Evolutionary conservation across 495 filamentous ascomycete genomes (phyloP), one percentile per base, ranked within the genome.

Genomic region (Recurvomyces mirabilis): DNA sequence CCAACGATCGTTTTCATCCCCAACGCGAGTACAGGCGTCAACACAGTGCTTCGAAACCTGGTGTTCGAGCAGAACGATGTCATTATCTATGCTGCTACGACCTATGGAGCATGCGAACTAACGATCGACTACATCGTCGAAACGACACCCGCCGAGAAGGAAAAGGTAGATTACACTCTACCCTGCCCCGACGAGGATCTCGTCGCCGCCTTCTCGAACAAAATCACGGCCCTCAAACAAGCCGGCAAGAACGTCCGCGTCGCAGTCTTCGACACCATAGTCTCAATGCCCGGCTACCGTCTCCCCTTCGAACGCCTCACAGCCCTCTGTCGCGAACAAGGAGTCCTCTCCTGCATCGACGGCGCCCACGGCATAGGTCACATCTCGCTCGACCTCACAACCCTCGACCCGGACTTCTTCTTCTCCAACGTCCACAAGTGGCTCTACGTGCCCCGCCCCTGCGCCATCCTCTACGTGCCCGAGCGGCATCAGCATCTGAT

Each of bases 351-450:
- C 52, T 57, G 79, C 17, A 63, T 94, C n/a, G 87, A 94, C 54
- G 87, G 69, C 2, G 87, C 86, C 3, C 87, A 94, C 58, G 81
- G 82, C 4, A 65, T 93, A 24, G 88, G 88, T 0, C 78, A 87
- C 42, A 71, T 94, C 15, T 65, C 66, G 1, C 62, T 95, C 13
- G 70, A 87, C 51, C 64, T 94, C 17, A 53, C 53, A 0, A 57
- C 49, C 18, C 59, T 85, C n/a, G 68, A 79, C 26, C 77, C 83
- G 0, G 87, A 95, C 50, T 95, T 94, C 61, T 78, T 93, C 49
- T 72, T 85, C 7, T 77, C 68, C 18, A 94, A 94, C 57, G 77
- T 75, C 52, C 85, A 95, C 63, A 96, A 95, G 74, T 96, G 89
- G 89, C 73, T 94, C 13, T 83, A 77, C 53, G 75, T 77, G 10